Conservation (phyloP, 208 protist species). For the Crithidia brevicula region DNA sequence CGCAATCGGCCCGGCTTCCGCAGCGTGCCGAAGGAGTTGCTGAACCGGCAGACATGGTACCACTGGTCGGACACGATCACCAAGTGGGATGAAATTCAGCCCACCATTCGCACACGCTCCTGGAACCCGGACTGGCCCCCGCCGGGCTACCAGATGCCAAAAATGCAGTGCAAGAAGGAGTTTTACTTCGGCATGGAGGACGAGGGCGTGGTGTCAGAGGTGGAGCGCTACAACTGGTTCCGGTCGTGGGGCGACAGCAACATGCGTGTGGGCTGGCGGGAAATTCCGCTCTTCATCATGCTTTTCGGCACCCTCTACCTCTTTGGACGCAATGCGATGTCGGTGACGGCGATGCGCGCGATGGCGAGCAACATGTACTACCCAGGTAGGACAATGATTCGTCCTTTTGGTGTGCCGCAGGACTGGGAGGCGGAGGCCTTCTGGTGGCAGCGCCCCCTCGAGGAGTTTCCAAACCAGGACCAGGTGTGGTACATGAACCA, state of each 20-base stretch:
- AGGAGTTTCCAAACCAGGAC: constrained; percentile 87
- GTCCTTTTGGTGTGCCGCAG: constrained; percentile 77
- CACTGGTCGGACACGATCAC: constrained; percentile 87
- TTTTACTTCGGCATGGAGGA: constrained; percentile 88
- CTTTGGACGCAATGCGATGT: constrained; percentile 60
- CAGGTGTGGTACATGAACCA: constrained; percentile 85
- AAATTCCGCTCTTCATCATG: constrained; percentile 76
- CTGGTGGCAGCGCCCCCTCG: constrained; percentile 89
- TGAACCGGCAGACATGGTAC: constrained; percentile 91
- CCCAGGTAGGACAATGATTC: constrained; percentile 68
- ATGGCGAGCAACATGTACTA: constrained; percentile 89
- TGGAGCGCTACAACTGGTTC: constrained; percentile 91
- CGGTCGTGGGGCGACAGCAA: constrained; percentile 85
- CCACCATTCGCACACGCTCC: constrained; percentile 81
- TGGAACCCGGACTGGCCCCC: constrained; percentile 91
- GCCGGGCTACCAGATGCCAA: constrained; percentile 84
- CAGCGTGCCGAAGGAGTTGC: constrained; percentile 85
- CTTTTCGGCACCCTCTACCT: constrained; percentile 64
- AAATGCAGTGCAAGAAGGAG: constrained; percentile 86
- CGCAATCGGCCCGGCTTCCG: constrained; percentile 86
- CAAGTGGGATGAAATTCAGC: constrained; percentile 89
- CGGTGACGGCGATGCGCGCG: constrained; percentile 62
- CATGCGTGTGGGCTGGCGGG: constrained; percentile 80
- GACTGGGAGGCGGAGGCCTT: constrained; percentile 75
- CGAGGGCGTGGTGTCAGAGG: constrained; percentile 76